Conservation (phyloP, 352 stramenopile genomes). For the Elongisporangium prolatum region DNA sequence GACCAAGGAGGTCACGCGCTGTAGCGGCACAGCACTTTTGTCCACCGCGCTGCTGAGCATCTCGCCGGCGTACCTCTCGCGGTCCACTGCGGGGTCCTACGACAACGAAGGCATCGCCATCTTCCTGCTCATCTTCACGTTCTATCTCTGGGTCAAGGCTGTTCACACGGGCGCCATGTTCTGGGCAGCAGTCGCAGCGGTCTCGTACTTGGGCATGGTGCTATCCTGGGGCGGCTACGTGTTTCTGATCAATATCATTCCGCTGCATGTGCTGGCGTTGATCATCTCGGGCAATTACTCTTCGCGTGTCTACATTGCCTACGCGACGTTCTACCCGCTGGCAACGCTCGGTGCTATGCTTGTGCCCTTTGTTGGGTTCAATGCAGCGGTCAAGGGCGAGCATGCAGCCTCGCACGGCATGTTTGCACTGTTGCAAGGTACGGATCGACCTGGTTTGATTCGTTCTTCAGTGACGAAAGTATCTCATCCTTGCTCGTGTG, state of each 20-base stretch:
- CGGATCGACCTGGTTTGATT: conserved; percentile 1
- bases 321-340: conserved; percentile 97
- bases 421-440: conserved; percentile 91
- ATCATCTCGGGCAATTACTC: conserved; percentile 90
- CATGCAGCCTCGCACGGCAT: conserved; percentile 79
- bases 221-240: conserved; percentile 98
- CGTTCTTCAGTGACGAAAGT: background rate
- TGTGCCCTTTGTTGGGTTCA: conserved; percentile 98
- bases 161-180: conserved; percentile 82
- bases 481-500: conserved; percentile 4
- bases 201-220: conserved; percentile 97
- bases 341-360: conserved; percentile 95
- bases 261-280: conserved; percentile 91
- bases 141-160: conserved; percentile 94
- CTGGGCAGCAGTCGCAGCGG: conserved; percentile 38
- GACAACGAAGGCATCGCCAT: conserved; percentile 99
- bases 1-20: conserved; percentile 72
- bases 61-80: conserved; percentile 96
- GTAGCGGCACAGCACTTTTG: conserved; percentile 69
- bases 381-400: conserved; percentile 88
- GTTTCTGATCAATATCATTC: conserved; percentile 99
- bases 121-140: conserved; percentile 96
- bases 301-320: conserved; percentile 93
- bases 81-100: conserved; percentile 96
- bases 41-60: conserved; percentile 92